Evolutionary conservation across 2,329 filamentous ascomycete species (phyloP).

Genomic region (Knufia petricola): DNA sequence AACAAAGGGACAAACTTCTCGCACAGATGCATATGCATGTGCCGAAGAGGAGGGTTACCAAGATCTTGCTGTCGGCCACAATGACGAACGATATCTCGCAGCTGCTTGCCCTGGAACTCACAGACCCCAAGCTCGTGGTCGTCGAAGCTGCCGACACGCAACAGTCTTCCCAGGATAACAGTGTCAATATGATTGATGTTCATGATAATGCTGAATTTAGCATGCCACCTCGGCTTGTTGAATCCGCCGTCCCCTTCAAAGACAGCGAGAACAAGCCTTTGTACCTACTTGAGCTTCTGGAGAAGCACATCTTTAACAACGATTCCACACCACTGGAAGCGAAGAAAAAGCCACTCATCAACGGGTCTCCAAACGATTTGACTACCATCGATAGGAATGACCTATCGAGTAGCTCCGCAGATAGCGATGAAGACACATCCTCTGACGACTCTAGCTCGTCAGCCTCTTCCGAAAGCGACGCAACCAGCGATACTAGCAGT

Average conservation of each 20-base stretch:
- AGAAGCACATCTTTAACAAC: conserved; percentile 37
- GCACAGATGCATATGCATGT: conserved; percentile 64
- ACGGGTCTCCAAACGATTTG: conserved; percentile 12
- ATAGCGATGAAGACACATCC: conserved; percentile 14
- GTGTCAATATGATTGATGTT: conserved; percentile 10
- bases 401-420: not conserved
- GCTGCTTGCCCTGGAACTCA: conserved; percentile 64
- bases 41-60: conserved; percentile 52
- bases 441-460: conserved; percentile 16
- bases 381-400: not conserved
- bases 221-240: conserved; percentile 54
- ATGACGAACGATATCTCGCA: conserved; percentile 86
- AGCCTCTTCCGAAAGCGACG: conserved; percentile 21
- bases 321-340: not conserved
- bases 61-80: conserved; percentile 88
- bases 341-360: conserved; percentile 13
- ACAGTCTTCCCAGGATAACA: conserved; percentile 15
- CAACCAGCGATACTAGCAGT: conserved; percentile 11
- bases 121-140: conserved; percentile 55
- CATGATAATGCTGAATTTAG: conserved; percentile 34
- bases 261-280: conserved; percentile 68
- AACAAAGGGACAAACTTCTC: conserved; percentile 68
- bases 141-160: conserved; percentile 8
- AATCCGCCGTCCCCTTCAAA: conserved; percentile 58
- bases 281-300: conserved; percentile 69